Evolutionary conservation across 371 early-diverging fungal genomes (phyloP), one percentile per base, ranked within the genome.

Genomic region (Mortierella sp.): DNA sequence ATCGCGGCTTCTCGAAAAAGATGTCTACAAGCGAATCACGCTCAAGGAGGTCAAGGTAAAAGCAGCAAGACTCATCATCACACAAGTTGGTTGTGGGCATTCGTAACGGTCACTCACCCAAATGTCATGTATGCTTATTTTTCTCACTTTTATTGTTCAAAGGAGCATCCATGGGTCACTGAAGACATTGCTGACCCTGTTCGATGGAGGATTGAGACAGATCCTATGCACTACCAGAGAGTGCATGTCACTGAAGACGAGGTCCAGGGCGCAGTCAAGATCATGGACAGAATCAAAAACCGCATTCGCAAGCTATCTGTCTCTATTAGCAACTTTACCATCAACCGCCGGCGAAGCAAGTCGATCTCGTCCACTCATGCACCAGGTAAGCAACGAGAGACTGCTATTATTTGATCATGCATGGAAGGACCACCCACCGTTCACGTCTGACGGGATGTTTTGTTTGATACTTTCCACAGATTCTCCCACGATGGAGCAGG

Each of bases 141-240:
- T 68, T 18, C 29, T 24, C 21, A 21, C 21, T 44, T 74, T 48
- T n/a, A 0, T 27, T 4, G 68, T 41, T 35, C 41, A 49, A 76
- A 96, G 86, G 86, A 85, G 44, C 98, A 98, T 88, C 96, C 96
- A 43, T 99, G 98, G 98, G 95, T 97, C 0, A 92, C 92, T 12
- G 90, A 89, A 35, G 97, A 95, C 80, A 75, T 98, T 65, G 80
- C 82, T 6, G 91, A 93, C 68, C 93, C 94, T n/a, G 87, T 83
- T 14, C 82, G 79, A 81, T 96, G 95, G 95, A 89, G 92, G 10
- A 81, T 82, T 18, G 92, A 93, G 71, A 94, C 93, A 0, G 94
- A 95, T 76, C 93, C 94, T 24, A 72, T 84, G 18, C 83, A 89
- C 29, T 89, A 90, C 44, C 89, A 88, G 14, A 90, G 91, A 3